A percentile compares a stretch with the other conserved stretches of the same genome.
These are phyloP conservation scores for Setaria italica DNA, from an alignment of 202 grass and related monocot species.

Conservation along the genomic window DNA sequence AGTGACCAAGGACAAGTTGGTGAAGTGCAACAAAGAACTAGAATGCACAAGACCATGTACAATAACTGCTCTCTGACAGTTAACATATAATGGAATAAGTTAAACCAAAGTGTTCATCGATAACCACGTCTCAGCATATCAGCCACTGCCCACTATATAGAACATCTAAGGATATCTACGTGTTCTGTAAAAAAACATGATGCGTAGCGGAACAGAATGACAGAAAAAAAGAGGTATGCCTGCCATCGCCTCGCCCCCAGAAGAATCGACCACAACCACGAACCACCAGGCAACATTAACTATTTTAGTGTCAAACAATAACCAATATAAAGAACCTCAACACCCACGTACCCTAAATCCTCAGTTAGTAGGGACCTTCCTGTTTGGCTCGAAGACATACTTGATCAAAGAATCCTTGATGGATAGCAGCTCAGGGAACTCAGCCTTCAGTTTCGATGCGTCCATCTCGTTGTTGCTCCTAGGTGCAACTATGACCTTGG, in stretches of 20 bases:
- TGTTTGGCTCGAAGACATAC: constrained; percentile 84
- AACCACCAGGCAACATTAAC: not conserved
- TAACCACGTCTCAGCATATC: not conserved
- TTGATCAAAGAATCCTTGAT: constrained; percentile 78
- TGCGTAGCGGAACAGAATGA: not conserved
- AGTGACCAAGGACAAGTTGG: too few relatives aligned
- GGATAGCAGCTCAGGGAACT: constrained; percentile 68
- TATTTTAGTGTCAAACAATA: constrained; percentile 28
- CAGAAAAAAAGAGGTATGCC: constrained; percentile 18
- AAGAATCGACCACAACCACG: constrained; percentile 32
- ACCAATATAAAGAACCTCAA: constrained; percentile 7
- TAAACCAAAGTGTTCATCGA: not conserved
- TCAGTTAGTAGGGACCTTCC: constrained; percentile 56
- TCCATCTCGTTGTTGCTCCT: constrained; percentile 89
- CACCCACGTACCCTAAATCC: not conserved
- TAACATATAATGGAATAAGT: constrained; percentile 6
- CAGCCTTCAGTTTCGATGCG: constrained; percentile 59
- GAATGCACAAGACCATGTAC: not conserved
- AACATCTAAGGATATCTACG: constrained; percentile 16
- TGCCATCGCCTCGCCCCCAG: not conserved
- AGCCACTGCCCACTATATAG: not conserved
- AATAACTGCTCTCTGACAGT: not conserved
- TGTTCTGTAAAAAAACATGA: not conserved
- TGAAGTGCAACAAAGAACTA: not conserved
- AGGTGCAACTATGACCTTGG: constrained; percentile 74